These are phyloP conservation scores for Termitomyces sp. DNA, from an alignment of 768 basidiomycete genomes.

Conservation along the genomic window DNA sequence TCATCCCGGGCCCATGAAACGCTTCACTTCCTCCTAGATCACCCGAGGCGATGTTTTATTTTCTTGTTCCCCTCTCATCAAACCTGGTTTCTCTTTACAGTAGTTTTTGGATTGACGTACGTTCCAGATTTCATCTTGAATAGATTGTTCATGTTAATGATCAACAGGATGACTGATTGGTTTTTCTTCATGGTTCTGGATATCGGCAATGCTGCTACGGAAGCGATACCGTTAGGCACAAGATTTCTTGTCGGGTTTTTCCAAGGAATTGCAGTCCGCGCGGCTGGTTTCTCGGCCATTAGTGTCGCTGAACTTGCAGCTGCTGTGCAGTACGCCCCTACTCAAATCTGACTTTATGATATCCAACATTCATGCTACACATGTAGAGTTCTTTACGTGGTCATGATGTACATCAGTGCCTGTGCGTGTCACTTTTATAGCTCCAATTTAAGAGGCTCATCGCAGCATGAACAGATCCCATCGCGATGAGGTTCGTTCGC, in stretches of 20 bases:
- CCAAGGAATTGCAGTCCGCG: slow-evolving; percentile 78
- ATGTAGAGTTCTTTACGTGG: slow-evolving; percentile 72
- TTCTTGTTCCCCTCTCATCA: slow-evolving; percentile 92
- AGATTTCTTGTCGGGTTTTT: slow-evolving; percentile 73
- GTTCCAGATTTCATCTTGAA: slow-evolving; percentile 15
- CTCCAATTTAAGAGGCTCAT: not conserved
- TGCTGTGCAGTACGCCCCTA: slow-evolving; percentile 69
- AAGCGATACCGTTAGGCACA: slow-evolving; percentile 63
- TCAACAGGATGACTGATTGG: slow-evolving; percentile 73
- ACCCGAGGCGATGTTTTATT: slow-evolving; percentile 88
- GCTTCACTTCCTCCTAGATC: slow-evolving; percentile 88
- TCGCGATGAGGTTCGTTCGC: slow-evolving; percentile 65
- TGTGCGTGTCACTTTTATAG: slow-evolving; percentile 46
- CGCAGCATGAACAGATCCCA: slow-evolving; percentile 48
- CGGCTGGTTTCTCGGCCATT: slow-evolving; percentile 85
- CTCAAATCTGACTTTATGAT: not conserved
- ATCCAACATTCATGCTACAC: slow-evolving; percentile 1
- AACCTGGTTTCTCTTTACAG: slow-evolving; percentile 81
- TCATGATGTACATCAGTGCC: slow-evolving; percentile 93
- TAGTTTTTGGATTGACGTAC: slow-evolving; percentile 70
- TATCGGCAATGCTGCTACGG: slow-evolving; percentile 70
- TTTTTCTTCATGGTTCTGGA: slow-evolving; percentile 87
- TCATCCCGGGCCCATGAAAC: slow-evolving; percentile 70
- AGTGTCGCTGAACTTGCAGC: slow-evolving; percentile 73
- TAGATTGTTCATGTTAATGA: not conserved